Percentiles rank a stretch among this genome's conserved stretches.
These are phyloP conservation scores for Fusarium xyrophilum DNA, from an alignment of 2,329 filamentous ascomycete species.

Conservation along the genomic window DNA sequence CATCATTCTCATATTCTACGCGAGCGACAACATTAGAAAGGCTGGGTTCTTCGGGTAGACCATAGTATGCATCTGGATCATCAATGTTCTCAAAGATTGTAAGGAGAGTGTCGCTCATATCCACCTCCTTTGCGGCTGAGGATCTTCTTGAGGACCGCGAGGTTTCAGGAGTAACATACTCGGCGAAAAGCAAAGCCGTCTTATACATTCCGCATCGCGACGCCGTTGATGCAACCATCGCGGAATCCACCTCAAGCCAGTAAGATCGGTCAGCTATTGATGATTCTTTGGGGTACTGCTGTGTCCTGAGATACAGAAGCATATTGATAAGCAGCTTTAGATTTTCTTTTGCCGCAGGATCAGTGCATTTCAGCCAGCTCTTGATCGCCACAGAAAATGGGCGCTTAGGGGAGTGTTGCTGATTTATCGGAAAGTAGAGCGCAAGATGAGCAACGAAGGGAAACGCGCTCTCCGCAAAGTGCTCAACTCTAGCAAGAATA, in stretches of 20 bases:
- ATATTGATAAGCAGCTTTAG: slow-evolving; percentile 77
- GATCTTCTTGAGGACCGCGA: slow-evolving; percentile 69
- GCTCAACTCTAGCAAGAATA: slow-evolving; percentile 69
- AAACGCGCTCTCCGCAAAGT: slow-evolving; percentile 76
- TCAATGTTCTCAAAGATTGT: slow-evolving; percentile 90
- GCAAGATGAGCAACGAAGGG: slow-evolving; percentile 87
- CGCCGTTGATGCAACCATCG: slow-evolving; percentile 73
- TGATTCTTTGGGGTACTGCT: slow-evolving; percentile 74
- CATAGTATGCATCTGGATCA: slow-evolving; percentile 96
- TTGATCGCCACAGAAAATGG: slow-evolving; percentile 71
- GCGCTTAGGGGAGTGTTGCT: slow-evolving; percentile 64
- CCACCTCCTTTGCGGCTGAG: slow-evolving; percentile 60
- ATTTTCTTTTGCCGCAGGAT: slow-evolving; percentile 61
- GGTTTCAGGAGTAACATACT: slow-evolving; percentile 69
- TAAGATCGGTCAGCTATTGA: slow-evolving; percentile 79
- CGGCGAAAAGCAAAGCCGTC: slow-evolving; percentile 82
- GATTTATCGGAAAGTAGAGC: slow-evolving; percentile 71
- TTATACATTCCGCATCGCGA: slow-evolving; percentile 84
- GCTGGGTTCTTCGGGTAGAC: slow-evolving; percentile 78
- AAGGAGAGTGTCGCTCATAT: slow-evolving; percentile 74
- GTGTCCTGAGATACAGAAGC: slow-evolving; percentile 87
- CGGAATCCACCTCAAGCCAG: slow-evolving; percentile 87
- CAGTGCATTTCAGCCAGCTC: slow-evolving; percentile 62
- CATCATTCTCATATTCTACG: slow-evolving; percentile 88
- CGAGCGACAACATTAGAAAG: slow-evolving; percentile 79